Base-by-base conservation (phyloP, 805 yeast species). In the Peterozyma toletana region DNA sequence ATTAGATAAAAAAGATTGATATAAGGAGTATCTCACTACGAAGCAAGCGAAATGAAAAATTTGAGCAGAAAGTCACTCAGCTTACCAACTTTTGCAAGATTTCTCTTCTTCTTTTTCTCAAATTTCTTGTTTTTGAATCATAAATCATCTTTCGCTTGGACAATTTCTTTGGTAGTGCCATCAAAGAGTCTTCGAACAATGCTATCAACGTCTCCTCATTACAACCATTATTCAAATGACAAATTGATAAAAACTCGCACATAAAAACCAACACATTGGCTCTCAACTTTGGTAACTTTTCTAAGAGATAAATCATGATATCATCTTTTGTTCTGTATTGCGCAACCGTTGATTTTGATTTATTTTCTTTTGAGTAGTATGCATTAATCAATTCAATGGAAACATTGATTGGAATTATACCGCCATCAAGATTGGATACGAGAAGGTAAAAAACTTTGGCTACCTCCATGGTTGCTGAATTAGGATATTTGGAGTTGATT, bases 261-360 rank as follows among this genome's bases (percentile, higher is more conserved):
- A 71, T 35, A 44, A 66, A 71, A 30, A 70, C 60, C 50, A 70
- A 50, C 9, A 67, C 64, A 44, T 70, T 70, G 27, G 68, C 68
- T 40, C 71, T 63, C 35, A 66, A 52, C 3, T 68, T 58, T 9
- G 73, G 71, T 9, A 70, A 47, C 4, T 53, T 57, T 38, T 70
- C 76, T 33, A 70, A 46, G 5, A 70, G 60, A 51, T 33, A 63
- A 57, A 38, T 55, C 60, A 13, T 49, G 41, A 27, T 61, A 57
- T 15, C 57, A 50, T 37, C 53, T 50, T 27, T 53, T 31, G 34
- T 13, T 14, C 15, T 31, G 10, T 13, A 31, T 14, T 48, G 51
- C 30, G 44, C 47, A 40, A 37, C 15, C n/a, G 18, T 41, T 11
- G 34, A 14, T n/a, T 27, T 14, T 33, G 43, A 30, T 35, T 31